Conservation (phyloP, 2,329 filamentous ascomycete species). For the Cephalotrichum gorgonifer region DNA sequence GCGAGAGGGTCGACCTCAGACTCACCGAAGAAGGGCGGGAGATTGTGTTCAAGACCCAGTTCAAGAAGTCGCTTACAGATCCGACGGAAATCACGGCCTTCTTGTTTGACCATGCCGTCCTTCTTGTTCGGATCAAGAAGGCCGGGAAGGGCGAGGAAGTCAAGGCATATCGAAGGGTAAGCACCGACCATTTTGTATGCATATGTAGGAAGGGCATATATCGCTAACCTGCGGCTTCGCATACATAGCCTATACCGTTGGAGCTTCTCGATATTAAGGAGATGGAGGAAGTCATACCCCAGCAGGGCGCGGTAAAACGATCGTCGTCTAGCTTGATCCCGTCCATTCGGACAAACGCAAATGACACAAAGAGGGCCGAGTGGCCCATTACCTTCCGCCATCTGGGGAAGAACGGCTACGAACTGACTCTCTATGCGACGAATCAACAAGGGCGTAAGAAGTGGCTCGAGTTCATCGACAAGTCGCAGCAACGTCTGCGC, state of each 20-base stretch:
- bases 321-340: constrained; percentile 77
- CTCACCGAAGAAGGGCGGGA: constrained; percentile 89
- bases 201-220: not conserved
- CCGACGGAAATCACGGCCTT: constrained; percentile 86
- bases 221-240: not conserved
- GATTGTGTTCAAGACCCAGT: constrained; percentile 82
- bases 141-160: constrained; percentile 90
- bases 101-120: constrained; percentile 89
- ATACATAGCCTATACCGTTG: constrained; percentile 73
- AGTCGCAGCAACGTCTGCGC: constrained; percentile 76
- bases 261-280: constrained; percentile 89
- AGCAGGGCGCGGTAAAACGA: constrained; percentile 68
- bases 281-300: constrained; percentile 92
- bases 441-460: constrained; percentile 84
- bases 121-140: constrained; percentile 83
- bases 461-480: constrained; percentile 93
- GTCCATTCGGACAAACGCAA: constrained; percentile 33
- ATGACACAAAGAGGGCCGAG: constrained; percentile 53
- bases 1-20: constrained; percentile 87
- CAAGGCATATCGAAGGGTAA: constrained; percentile 75
- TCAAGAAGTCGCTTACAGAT: constrained; percentile 89
- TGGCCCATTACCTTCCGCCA: constrained; percentile 95
- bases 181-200: constrained; percentile 11
- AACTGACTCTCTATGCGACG: constrained; percentile 77
- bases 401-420: constrained; percentile 90